Evolutionary conservation across 208 protist species (phyloP).

Genomic region (Crithidia bombi): DNA sequence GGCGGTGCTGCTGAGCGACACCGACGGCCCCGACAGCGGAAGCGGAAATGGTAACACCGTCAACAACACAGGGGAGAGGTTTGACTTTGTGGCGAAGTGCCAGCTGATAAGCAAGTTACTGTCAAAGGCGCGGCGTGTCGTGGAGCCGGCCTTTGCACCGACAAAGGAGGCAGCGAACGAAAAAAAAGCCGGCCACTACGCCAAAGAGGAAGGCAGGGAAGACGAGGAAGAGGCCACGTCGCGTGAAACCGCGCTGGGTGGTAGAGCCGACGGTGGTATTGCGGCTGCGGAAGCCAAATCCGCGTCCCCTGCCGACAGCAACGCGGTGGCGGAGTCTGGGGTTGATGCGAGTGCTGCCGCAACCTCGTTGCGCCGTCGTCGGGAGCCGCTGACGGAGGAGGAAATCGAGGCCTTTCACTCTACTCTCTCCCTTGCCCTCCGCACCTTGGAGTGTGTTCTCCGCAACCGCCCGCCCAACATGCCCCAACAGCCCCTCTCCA

Average conservation of each 20-base stretch:
- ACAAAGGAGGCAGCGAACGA: not conserved
- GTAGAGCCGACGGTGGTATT: not conserved
- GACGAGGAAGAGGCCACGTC: conserved; percentile 4
- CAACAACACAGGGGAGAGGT: not conserved
- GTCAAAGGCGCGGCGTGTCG: conserved; percentile 77
- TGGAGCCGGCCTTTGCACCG: conserved; percentile 24
- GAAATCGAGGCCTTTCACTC: conserved; percentile 43
- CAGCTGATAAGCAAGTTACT: conserved; percentile 81
- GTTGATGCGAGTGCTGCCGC: not conserved
- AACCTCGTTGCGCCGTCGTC: not conserved
- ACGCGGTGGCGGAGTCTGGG: not conserved
- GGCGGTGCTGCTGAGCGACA: conserved; percentile 11
- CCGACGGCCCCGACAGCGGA: conserved; percentile 15
- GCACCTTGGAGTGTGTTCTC: conserved; percentile 41
- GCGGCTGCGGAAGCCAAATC: not conserved
- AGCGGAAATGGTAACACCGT: not conserved
- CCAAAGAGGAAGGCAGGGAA: not conserved
- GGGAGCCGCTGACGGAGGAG: conserved; percentile 35
- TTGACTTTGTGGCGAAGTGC: conserved; percentile 61
- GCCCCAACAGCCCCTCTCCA: conserved; percentile 60
- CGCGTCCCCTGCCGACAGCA: not conserved
- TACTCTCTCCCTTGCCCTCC: conserved; percentile 30
- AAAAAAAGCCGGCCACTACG: too few relatives aligned
- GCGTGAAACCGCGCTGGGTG: too few relatives aligned
- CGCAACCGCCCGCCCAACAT: conserved; percentile 21